Evolutionary conservation across 106 monocot genomes (phyloP).

Genomic region (Apostasia shenzhenica): DNA sequence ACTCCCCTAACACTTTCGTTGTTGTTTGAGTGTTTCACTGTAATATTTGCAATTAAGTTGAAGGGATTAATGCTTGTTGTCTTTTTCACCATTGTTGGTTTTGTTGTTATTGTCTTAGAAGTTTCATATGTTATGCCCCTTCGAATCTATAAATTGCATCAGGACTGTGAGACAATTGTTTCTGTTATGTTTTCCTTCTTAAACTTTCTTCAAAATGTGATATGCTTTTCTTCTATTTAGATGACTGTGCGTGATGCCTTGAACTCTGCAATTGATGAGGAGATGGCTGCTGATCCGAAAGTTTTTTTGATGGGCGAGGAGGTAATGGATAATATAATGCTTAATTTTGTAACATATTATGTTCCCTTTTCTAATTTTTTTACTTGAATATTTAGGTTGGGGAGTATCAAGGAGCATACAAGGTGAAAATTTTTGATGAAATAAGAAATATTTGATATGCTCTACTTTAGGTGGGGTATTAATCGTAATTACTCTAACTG

Average conservation of each 20-base stretch:
- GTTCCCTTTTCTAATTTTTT: slow-evolving; percentile 3
- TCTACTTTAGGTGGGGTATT: background rate
- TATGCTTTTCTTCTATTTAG: slow-evolving; percentile 18
- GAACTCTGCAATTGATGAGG: slow-evolving; percentile 95
- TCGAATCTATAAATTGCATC: no score
- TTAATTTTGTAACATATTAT: background rate
- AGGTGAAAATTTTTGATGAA: slow-evolving; percentile 36
- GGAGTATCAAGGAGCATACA: slow-evolving; percentile 98
- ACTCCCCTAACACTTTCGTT: no score
- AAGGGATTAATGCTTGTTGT: background rate
- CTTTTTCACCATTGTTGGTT: background rate
- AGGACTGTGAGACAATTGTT: background rate
- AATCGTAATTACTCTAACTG: background rate
- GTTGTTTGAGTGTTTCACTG: no score
- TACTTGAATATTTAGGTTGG: slow-evolving; percentile 57
- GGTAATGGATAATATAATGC: slow-evolving; percentile 25
- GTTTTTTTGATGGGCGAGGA: slow-evolving; percentile 96
- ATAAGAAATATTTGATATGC: background rate
- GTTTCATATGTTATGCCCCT: no score
- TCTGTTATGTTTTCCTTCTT: background rate
- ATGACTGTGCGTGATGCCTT: slow-evolving; percentile 92
- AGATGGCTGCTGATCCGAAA: slow-evolving; percentile 95
- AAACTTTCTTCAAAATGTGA: background rate
- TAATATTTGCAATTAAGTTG: no score
- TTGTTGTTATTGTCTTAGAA: background rate